phyloP scores from a whole-genome alignment of 768 basidiomycete species.

The Lactifluus rugatus region DNA sequence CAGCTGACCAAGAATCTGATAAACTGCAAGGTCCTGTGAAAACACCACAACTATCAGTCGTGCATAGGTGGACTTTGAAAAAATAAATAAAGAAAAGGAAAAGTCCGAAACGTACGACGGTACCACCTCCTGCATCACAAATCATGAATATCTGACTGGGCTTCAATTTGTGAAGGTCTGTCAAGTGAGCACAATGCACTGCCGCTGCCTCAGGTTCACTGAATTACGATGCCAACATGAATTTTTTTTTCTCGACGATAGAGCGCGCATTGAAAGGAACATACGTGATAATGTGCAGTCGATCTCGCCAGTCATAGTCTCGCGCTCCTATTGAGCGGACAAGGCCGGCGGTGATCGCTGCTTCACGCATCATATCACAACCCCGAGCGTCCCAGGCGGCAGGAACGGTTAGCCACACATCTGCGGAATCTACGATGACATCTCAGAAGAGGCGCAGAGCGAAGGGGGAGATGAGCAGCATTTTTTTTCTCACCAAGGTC shows the following conservation, averaged over 20 bases:
- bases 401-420: constrained; percentile 80
- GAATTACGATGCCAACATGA: neutral
- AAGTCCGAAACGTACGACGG: constrained; percentile 10
- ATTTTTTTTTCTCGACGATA: neutral
- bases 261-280: constrained; percentile 15
- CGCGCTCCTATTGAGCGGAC: constrained; percentile 63
- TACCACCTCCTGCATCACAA: constrained; percentile 58
- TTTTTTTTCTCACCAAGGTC: constrained; percentile 54
- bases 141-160: constrained; percentile 83
- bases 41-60: too few species aligned
- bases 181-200: constrained; percentile 77
- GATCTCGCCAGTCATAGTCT: constrained; percentile 69
- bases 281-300: constrained; percentile 72
- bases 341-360: constrained; percentile 71
- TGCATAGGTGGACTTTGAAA: too few species aligned
- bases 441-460: constrained; percentile 1
- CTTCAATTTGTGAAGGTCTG: constrained; percentile 67
- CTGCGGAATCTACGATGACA: constrained; percentile 52
- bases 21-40: constrained; percentile 34
- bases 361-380: constrained; percentile 77
- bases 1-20: constrained; percentile 68
- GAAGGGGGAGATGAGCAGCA: neutral
- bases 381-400: constrained; percentile 87
- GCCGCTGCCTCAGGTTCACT: constrained; percentile 81
- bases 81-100: neutral